Evolutionary conservation across 2,329 filamentous ascomycete genomes (phyloP), one percentile per base, ranked within the genome.

Genomic region (Sordariomycetes sp.): DNA sequence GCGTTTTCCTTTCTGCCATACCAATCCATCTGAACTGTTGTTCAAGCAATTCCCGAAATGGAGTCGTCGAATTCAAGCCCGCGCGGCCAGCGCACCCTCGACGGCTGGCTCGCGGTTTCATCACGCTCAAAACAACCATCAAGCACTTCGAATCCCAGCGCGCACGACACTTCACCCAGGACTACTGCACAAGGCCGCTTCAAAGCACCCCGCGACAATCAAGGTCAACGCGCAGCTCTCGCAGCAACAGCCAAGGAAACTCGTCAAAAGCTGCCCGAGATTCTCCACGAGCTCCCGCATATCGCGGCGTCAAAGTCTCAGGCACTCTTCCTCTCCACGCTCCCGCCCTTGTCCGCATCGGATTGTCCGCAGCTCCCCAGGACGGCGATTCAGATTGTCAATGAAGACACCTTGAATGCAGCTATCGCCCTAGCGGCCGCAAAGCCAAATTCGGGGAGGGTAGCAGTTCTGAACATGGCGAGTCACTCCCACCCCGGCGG

Each of bases 381-480:
- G 21, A 20, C 34, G 11, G 10, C 25, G 19, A 49, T 80, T 43
- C 58, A 55, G 18, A 66, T 81, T 24, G 44, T 76, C 36, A 66
- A 76, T 43, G 60, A 63, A 14, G 77, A 82, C 44, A 69, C 68
- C 1, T 64, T 76, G 43, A 70, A 78, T 43, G 68, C 65, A 2
- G 76, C 73, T 6, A 58, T 75, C 28, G 46, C 46, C 4, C 53
- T 67, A 16, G 35, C 40, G 14, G 45, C 42, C 32, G 51, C 56
- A 18, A 38, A 35, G 2, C 39, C 46, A 2, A 30, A 43, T 4
- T 45, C 43, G 29, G 53, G 51, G 5, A 51, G 55, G 7, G 66
- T 80, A n/a, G 71, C 67, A 21, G 65, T 82, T 17, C 59, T 85
- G 38, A 85, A 83, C 46, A 74, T 82, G 58, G 79, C 79, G 12